Conservation (phyloP, 2,329 filamentous ascomycete genomes). For the Coniochaeta hoffmannii region DNA sequence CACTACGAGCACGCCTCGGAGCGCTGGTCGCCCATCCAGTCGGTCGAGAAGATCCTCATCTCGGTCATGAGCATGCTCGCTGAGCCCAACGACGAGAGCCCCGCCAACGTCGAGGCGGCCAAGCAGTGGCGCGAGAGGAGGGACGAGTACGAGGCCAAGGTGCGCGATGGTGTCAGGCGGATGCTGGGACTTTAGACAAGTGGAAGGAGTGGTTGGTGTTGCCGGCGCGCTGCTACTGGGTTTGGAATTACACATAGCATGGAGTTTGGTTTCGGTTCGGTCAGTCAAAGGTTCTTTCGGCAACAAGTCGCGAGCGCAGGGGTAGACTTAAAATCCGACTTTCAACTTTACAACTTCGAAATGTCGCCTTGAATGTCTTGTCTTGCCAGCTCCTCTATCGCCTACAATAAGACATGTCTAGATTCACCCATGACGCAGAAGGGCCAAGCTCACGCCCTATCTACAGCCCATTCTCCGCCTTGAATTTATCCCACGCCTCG, state of each 20-base stretch:
- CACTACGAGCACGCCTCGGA: constrained; percentile 96
- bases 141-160: constrained; percentile 76
- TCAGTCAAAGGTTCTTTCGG: no score
- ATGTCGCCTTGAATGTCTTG: not conserved
- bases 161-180: constrained; percentile 72
- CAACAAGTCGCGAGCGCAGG: no score
- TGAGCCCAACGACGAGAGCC: constrained; percentile 94
- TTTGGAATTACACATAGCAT: not conserved
- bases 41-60: constrained; percentile 94
- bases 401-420: not conserved
- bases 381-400: not conserved
- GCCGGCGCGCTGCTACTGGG: not conserved
- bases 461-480: constrained; percentile 58
- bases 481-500: constrained; percentile 69
- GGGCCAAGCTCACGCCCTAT: no score
- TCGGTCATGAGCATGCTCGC: constrained; percentile 98
- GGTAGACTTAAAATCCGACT: not conserved
- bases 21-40: constrained; percentile 94
- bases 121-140: constrained; percentile 91
- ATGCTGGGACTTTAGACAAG: constrained; percentile 62
- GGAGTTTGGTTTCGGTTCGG: not conserved
- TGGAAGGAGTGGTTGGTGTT: not conserved
- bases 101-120: constrained; percentile 91
- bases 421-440: no score
- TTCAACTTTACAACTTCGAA: not conserved